Evolutionary conservation across 2,329 filamentous ascomycete genomes (phyloP).

Genomic region (Aspergillus oerlinghausenensis): DNA sequence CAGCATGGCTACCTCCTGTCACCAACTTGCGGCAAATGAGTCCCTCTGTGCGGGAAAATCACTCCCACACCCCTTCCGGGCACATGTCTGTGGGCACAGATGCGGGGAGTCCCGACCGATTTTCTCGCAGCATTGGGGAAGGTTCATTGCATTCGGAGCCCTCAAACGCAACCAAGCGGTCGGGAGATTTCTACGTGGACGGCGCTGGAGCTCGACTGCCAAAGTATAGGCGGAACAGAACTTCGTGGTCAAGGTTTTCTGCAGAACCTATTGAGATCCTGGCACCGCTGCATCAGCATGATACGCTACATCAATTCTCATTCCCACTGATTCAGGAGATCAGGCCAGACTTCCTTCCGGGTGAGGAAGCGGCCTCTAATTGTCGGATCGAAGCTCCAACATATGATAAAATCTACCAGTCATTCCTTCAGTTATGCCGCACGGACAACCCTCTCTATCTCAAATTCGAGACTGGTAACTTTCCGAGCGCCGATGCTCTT

Average conservation of each 20-base stretch:
- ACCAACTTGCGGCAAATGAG: conserved; percentile 12
- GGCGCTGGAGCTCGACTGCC: conserved; percentile 21
- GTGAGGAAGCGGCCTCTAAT: conserved; percentile 6
- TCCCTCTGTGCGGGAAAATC: conserved; percentile 13
- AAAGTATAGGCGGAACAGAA: conserved; percentile 22
- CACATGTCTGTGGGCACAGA: conserved; percentile 15
- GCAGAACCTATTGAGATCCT: conserved; percentile 7
- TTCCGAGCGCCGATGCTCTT: conserved; percentile 24
- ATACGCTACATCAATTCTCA: conserved; percentile 13
- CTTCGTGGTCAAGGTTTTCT: conserved; percentile 12
- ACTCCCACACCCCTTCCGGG: conserved; percentile 17
- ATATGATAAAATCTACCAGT: conserved; percentile 26
- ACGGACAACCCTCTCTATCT: conserved; percentile 26
- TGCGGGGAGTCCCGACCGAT: conserved; percentile 16
- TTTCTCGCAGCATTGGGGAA: conserved; percentile 18
- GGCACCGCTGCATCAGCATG: conserved; percentile 8
- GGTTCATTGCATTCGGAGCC: conserved; percentile 18
- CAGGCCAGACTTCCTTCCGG: conserved; percentile 12
- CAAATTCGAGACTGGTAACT: conserved; percentile 27
- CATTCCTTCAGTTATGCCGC: conserved; percentile 31
- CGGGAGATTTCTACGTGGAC: conserved; percentile 26
- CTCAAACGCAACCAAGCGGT: conserved; percentile 17
- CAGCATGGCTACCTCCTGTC: conserved; percentile 26
- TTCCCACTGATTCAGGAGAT: conserved; percentile 21
- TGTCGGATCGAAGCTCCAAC: conserved; percentile 19